Base-by-base conservation (phyloP, 441 rosid genomes). In the Gossypium schwendimanii region DNA sequence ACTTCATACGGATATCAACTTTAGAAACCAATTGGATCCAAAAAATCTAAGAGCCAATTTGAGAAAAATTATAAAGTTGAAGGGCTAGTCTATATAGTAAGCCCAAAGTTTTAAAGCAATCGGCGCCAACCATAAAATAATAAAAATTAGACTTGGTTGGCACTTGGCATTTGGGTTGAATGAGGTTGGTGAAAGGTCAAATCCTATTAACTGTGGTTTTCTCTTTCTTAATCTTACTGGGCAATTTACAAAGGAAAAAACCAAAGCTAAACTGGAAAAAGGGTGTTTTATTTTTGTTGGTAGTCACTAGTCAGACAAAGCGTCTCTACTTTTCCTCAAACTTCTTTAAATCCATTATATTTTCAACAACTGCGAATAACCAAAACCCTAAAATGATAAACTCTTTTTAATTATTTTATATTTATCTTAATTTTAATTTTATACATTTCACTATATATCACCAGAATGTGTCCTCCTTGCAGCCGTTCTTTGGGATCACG, bases 121-220 rank as follows among this genome's bases (percentile, higher is more conserved):
- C 36, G 36, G 36, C 0, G 0, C 36, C 36, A 49, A 49, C 1
- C 17, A 9, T n/a, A 49, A 49, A 49, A 49, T 14, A 49, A 12
- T 49, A 49, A 49, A 47, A 49, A 49, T 12, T 1, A 1, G 17
- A 49, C 0, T 49, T n/a, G 53, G 53, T 4, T 47, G 52, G 12
- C 52, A 12, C 52, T 47, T 47, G 12, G 3, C 11, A 21, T 11
- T 10, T 7, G n/a, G 65, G 14, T 12, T 20, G 3, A 0, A 10
- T 12, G 15, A 31, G 78, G 78, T 52, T 28, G 80, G 62, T 73
- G 71, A 15, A 17, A 31, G 39, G 75, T 73, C 80, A 62, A 73
- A 59, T 77, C 69, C 47, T 53, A 18, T 28, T 11, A 24, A 10
- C 71, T 33, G 28, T 70, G 36, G 36, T 24, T 20, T 17, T 54